Percentiles rank a stretch among this genome's conserved stretches.
phyloP scores from a whole-genome alignment of 768 basidiomycete genomes.

The Amanita subjunquillea region DNA sequence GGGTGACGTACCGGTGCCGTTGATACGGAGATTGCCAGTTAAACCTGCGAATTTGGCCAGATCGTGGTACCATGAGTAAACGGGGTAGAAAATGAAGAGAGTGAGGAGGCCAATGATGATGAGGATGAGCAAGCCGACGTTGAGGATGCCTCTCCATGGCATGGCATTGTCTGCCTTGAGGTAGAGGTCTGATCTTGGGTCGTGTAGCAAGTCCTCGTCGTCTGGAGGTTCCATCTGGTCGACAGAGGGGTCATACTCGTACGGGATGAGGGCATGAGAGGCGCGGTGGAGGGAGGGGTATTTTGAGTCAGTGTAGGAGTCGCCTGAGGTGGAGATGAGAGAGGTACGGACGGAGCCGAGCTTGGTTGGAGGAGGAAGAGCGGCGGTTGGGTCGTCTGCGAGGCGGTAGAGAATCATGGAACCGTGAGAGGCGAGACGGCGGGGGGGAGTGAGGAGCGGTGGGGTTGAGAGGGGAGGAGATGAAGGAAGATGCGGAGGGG shows the following conservation, averaged over 20 bases:
- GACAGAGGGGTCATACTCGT: conserved; percentile 56
- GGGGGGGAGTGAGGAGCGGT: conserved; percentile 28
- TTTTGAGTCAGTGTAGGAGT: conserved; percentile 50
- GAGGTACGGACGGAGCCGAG: conserved; percentile 18
- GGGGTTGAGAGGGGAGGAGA: conserved; percentile 47
- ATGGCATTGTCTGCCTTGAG: conserved; percentile 19
- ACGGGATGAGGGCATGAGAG: conserved; percentile 41
- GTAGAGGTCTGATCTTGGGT: conserved; percentile 30
- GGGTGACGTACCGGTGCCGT: conserved; percentile 31
- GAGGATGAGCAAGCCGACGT: conserved; percentile 57
- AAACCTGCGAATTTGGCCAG: conserved; percentile 30
- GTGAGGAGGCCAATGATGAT: conserved; percentile 52
- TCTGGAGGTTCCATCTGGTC: conserved; percentile 49
- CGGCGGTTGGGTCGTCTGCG: conserved; percentile 24
- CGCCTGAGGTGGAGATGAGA: conserved; percentile 22
- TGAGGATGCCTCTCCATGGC: conserved; percentile 43
- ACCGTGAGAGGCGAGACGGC: conserved; percentile 25
- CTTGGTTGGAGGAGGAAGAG: conserved; percentile 21
- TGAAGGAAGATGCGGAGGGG: conserved; percentile 17
- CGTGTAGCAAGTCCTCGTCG: conserved; percentile 72
- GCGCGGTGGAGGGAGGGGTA: conserved; percentile 35
- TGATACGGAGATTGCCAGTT: conserved; percentile 56
- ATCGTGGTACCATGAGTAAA: conserved; percentile 39
- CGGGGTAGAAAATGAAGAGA: conserved; percentile 80
- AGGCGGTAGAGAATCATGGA: conserved; percentile 66